Base-by-base conservation (phyloP, 371 early-diverging fungal genomes). In the Nosema muscidifuracis region DNA sequence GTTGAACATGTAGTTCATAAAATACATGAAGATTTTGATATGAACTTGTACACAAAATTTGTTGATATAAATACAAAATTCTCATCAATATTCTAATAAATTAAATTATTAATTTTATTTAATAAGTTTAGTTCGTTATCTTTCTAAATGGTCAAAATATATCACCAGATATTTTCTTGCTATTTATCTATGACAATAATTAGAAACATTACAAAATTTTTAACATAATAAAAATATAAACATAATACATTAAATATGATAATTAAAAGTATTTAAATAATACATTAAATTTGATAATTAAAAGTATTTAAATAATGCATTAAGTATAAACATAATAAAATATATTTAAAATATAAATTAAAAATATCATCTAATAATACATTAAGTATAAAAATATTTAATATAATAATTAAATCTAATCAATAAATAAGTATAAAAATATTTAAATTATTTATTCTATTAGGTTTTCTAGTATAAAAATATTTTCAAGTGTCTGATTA, bases 11-110 rank as follows among this genome's bases (percentile, higher is more conserved):
- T 30, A 28, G 67, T 66, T 0, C 38, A 43, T 50, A 30, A 43
- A 16, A 28, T 78, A 9, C 62, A 62, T 24, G 68, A 67, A 31
- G 75, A 68, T 3, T 78, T 78, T 66, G 73, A 78, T 61, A 31
- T 69, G 10, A 44, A 71, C 4, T 24, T 31, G 4, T 78, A 58
- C 47, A 40, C 55, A 2, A 31, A 61, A 26, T 63, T 78, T 58
- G 47, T 67, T 16, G 40, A 28, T 33, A 22, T 64, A 13, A 56
- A 51, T 57, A 50, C 28, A 15, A 75, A 75, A 26, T 72, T 72
- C 42, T 18, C 4, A 34, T 67, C 58, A 0, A 50, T 78, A 15
- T 74, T 74, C 31, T 78, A 67, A 74, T n/a, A 18, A 4, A 33
- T 34, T 33, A 38, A 60, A 34, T 56, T 56, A 30, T 16, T 13